Conservation (phyloP, 768 basidiomycete genomes). For the Russula virescens region DNA sequence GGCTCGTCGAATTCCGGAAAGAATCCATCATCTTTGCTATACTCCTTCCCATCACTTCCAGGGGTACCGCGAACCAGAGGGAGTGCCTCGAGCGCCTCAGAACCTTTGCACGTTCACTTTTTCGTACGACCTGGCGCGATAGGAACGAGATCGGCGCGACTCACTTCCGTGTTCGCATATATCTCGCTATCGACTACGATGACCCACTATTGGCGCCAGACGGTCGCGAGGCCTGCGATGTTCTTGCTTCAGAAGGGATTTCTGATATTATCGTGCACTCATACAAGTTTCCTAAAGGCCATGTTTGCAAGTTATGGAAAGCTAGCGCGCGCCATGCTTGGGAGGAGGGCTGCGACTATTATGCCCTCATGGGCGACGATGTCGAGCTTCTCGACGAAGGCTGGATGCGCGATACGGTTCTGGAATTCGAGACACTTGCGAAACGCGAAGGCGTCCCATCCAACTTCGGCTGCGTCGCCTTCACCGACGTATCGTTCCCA, state of each 20-base stretch:
- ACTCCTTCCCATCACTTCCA: too few species aligned
- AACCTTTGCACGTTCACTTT: too few species aligned
- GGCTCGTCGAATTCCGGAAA: constrained; percentile 33
- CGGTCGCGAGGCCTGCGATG: constrained; percentile 33
- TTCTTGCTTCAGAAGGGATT: constrained; percentile 37
- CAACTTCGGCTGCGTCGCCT: constrained; percentile 54
- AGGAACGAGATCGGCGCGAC: not conserved
- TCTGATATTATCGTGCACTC: constrained; percentile 33
- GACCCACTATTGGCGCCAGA: constrained; percentile 29
- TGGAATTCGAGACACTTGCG: constrained; percentile 36
- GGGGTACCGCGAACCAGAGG: too few species aligned
- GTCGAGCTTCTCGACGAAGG: constrained; percentile 44
- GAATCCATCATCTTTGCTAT: constrained; percentile 34
- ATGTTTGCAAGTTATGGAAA: constrained; percentile 51
- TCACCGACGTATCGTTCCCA: constrained; percentile 49
- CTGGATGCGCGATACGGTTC: constrained; percentile 44
- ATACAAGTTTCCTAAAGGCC: constrained; percentile 39
- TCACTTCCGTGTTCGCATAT: constrained; percentile 38
- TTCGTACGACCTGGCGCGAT: too few species aligned
- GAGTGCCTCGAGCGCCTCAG: too few species aligned
- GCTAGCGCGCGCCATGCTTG: constrained; percentile 45
- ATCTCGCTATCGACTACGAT: constrained; percentile 49
- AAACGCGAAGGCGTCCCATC: constrained; percentile 30
- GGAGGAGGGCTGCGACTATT: constrained; percentile 44
- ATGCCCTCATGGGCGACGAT: constrained; percentile 52